A percentile compares a stretch with the other conserved stretches of the same genome.
Evolutionary conservation across 1,139 yeast genomes (phyloP).

Genomic region (Zygoascus hellenicus): DNA sequence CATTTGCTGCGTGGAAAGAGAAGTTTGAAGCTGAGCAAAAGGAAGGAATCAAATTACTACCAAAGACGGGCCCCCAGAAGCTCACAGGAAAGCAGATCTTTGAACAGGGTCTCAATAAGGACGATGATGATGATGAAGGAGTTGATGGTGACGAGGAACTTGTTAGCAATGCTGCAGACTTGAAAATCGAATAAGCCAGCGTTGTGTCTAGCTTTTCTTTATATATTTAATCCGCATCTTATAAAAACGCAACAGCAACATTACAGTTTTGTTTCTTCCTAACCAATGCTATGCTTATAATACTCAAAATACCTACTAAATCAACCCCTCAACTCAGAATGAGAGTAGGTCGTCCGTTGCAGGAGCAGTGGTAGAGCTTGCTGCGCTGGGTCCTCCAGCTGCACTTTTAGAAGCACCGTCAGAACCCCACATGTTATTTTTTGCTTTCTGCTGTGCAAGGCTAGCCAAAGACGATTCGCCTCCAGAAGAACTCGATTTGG

Average conservation of each 20-base stretch:
- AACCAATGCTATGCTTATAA: no score
- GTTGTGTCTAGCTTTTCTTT: no score
- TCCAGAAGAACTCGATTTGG: slow-evolving; percentile 30
- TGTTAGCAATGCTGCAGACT: not conserved
- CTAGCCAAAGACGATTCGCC: slow-evolving; percentile 23
- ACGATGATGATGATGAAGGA: slow-evolving; percentile 44
- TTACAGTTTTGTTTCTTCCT: no score
- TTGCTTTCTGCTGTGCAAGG: slow-evolving; percentile 30
- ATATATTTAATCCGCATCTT: no score
- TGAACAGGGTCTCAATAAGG: slow-evolving; percentile 77
- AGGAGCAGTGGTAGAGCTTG: slow-evolving; percentile 12
- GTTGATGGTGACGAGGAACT: not conserved
- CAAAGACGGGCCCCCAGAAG: slow-evolving; percentile 42
- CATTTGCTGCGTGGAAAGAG: slow-evolving; percentile 64
- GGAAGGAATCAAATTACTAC: slow-evolving; percentile 46
- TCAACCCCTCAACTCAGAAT: slow-evolving; percentile 13
- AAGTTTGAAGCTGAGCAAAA: slow-evolving; percentile 51
- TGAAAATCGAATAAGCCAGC: not conserved
- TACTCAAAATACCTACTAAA: no score
- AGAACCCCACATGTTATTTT: slow-evolving; percentile 31
- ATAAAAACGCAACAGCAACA: no score
- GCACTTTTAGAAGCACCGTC: slow-evolving; percentile 14
- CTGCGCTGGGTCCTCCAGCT: not conserved
- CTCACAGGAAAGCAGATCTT: slow-evolving; percentile 85
- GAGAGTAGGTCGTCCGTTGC: slow-evolving; percentile 25